Conservation (phyloP, 495 filamentous ascomycete genomes). For the Glarea lozoyensis region DNA sequence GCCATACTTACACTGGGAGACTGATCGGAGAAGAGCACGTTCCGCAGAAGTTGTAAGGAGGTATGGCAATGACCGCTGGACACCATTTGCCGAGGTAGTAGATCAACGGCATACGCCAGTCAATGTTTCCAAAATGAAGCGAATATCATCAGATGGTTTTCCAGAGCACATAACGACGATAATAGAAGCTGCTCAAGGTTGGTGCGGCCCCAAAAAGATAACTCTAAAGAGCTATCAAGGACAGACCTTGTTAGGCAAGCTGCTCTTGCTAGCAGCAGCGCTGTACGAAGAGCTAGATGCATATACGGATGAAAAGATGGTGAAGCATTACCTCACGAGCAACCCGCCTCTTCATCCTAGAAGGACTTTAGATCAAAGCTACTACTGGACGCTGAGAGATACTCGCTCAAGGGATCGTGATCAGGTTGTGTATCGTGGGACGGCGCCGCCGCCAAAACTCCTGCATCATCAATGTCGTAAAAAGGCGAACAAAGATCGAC, state of each 20-base stretch:
- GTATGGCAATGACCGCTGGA: no score
- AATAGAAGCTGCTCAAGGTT: background rate
- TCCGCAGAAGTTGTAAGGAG: background rate
- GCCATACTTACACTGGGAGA: conserved; percentile 1
- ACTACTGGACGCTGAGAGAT: background rate
- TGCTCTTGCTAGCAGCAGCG: background rate
- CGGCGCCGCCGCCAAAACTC: no score
- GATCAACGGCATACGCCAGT: background rate
- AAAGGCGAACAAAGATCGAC: no score
- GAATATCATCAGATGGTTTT: no score
- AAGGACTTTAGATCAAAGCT: background rate
- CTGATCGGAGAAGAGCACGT: background rate
- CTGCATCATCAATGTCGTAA: no score
- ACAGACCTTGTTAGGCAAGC: background rate
- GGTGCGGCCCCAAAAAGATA: background rate
- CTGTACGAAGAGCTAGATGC: background rate
- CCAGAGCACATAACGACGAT: background rate
- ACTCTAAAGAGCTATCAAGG: no score
- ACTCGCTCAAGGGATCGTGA: conserved; percentile 3
- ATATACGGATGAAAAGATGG: background rate
- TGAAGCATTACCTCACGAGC: background rate
- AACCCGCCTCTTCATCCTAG: background rate
- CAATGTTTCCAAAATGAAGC: background rate
- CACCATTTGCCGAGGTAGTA: no score
- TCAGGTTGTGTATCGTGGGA: conserved; percentile 9